A percentile compares a stretch with the other conserved stretches of the same genome.
phyloP scores from a whole-genome alignment of 1,139 yeast genomes.

The Wickerhamomyces sp. region DNA sequence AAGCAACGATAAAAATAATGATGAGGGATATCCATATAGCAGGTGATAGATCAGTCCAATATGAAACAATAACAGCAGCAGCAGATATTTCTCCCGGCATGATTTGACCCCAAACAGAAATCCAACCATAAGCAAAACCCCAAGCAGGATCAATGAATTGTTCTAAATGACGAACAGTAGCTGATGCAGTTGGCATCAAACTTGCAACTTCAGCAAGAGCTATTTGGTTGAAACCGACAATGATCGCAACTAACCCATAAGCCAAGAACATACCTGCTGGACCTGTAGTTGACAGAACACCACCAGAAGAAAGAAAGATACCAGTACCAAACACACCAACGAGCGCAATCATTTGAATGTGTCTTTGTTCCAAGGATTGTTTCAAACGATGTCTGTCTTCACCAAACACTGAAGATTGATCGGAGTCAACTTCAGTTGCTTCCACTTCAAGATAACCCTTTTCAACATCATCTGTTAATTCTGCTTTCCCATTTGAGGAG shows the following conservation, averaged over 20 bases:
- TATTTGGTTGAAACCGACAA: slow-evolving; percentile 61
- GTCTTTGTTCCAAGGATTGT: slow-evolving; percentile 62
- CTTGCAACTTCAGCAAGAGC: slow-evolving; percentile 67
- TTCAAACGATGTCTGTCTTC: background rate
- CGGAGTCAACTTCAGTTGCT: background rate
- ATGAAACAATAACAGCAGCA: slow-evolving; percentile 61
- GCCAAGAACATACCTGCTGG: slow-evolving; percentile 72
- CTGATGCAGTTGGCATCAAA: slow-evolving; percentile 44
- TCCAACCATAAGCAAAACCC: slow-evolving; percentile 70
- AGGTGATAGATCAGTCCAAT: slow-evolving; percentile 59
- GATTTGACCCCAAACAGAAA: slow-evolving; percentile 72
- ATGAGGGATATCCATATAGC: slow-evolving; percentile 64
- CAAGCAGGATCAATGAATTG: slow-evolving; percentile 58
- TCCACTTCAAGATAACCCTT: background rate
- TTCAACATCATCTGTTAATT: background rate
- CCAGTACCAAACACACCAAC: slow-evolving; percentile 86
- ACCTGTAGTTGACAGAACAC: slow-evolving; percentile 63
- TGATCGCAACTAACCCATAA: slow-evolving; percentile 58
- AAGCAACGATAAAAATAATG: slow-evolving; percentile 45
- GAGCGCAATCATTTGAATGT: slow-evolving; percentile 72
- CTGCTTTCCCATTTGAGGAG: background rate
- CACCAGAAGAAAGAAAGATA: slow-evolving; percentile 66
- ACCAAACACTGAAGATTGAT: background rate
- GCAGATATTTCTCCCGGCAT: slow-evolving; percentile 72
- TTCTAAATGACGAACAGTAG: slow-evolving; percentile 2